Evolutionary conservation across 768 basidiomycete genomes (phyloP).

Genomic region (Suillus placidus): DNA sequence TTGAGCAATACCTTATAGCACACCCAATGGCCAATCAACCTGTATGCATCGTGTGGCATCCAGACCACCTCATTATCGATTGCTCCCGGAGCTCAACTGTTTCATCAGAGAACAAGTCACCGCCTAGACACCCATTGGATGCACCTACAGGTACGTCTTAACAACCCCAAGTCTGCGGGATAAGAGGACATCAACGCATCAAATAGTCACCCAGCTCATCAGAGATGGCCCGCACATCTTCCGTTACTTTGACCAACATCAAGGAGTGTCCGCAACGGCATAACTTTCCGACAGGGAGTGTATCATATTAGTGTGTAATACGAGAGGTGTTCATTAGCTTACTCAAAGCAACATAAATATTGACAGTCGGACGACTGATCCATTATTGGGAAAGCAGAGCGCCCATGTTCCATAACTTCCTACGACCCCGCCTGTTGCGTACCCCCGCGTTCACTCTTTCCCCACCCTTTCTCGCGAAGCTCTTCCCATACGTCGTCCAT

Average conservation of each 20-base stretch:
- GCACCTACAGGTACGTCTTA: background rate
- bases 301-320: background rate
- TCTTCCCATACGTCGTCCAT: slow-evolving; percentile 69
- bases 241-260: background rate
- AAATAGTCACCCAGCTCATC: background rate
- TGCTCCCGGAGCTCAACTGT: background rate
- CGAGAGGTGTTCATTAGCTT: background rate
- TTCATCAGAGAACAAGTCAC: background rate
- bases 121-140: background rate
- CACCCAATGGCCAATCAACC: background rate
- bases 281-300: background rate
- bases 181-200: background rate
- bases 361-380: background rate
- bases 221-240: background rate
- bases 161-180: background rate
- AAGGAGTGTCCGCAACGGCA: background rate
- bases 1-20: background rate
- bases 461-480: slow-evolving; percentile 35
- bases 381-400: background rate
- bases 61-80: background rate
- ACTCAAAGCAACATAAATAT: background rate
- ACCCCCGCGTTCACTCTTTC: slow-evolving; percentile 8
- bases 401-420: background rate
- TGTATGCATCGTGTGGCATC: background rate
- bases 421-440: background rate